phyloP scores from a whole-genome alignment of 164 flowering plant genomes.

The Aristolochia californica region DNA sequence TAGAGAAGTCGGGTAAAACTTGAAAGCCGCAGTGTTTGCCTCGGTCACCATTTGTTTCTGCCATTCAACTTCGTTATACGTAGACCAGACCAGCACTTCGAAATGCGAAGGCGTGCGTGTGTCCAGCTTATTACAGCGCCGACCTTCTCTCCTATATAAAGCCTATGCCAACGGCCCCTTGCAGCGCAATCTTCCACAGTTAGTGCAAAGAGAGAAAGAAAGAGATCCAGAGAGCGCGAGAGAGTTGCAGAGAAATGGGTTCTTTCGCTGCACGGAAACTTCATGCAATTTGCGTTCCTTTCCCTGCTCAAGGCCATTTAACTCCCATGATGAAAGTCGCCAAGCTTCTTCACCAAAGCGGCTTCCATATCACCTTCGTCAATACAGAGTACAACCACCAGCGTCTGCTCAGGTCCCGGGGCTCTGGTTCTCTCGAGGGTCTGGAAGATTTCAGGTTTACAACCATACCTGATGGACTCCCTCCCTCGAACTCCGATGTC shows the following conservation, averaged over 20 bases:
- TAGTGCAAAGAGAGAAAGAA: too few relatives aligned
- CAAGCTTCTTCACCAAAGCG: slow-evolving; percentile 42
- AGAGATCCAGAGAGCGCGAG: too few relatives aligned
- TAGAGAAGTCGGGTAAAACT: too few relatives aligned
- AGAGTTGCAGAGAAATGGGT: neutral
- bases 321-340: slow-evolving; percentile 48
- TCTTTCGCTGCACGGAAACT: slow-evolving; percentile 10
- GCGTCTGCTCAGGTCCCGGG: slow-evolving; percentile 31
- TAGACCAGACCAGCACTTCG: too few relatives aligned
- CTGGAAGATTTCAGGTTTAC: slow-evolving; percentile 33
- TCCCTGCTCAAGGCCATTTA: slow-evolving; percentile 59
- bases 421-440: slow-evolving; percentile 23
- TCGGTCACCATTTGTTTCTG: too few relatives aligned
- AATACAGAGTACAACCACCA: slow-evolving; percentile 54
- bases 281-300: slow-evolving; percentile 46
- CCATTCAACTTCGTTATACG: too few relatives aligned
- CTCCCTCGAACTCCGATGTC: slow-evolving; percentile 35
- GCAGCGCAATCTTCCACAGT: too few relatives aligned
- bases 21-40: too few relatives aligned
- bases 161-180: too few relatives aligned
- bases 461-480: slow-evolving; percentile 56
- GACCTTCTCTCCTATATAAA: too few relatives aligned
- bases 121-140: too few relatives aligned
- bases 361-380: slow-evolving; percentile 47
- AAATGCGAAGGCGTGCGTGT: too few relatives aligned